Evolutionary conservation across 1,284 basidiomycete genomes (phyloP).

Genomic region (Austropuccinia psidii): DNA sequence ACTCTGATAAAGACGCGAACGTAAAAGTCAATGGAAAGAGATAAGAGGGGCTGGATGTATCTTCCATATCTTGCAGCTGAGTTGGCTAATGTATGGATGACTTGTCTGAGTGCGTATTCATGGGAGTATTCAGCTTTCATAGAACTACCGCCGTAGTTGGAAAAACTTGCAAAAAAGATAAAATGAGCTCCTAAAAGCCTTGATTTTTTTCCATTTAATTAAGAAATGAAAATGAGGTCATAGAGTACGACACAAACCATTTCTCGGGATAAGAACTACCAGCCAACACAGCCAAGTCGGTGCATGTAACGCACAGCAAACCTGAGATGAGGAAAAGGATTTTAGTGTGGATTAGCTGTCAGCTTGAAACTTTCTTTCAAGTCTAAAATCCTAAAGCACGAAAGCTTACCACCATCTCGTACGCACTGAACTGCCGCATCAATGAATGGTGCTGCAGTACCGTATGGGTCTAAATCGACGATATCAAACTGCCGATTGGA

Average conservation of each 20-base stretch:
- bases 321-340: conserved; percentile 52
- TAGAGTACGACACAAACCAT: conserved; percentile 56
- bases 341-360: neutral
- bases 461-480: conserved; percentile 95
- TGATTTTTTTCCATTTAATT: neutral
- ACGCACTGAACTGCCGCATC: conserved; percentile 92
- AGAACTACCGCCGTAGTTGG: conserved; percentile 91
- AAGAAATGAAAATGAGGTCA: neutral
- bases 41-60: conserved; percentile 81
- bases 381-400: neutral
- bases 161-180: conserved; percentile 56
- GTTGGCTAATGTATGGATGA: conserved; percentile 74
- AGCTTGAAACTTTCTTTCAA: no score
- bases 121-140: conserved; percentile 89
- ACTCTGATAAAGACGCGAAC: conserved; percentile 84
- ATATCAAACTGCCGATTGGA: conserved; percentile 73
- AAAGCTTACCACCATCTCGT: conserved; percentile 65
- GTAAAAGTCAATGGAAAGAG: conserved; percentile 95
- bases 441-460: conserved; percentile 91
- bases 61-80: conserved; percentile 86
- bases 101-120: conserved; percentile 80
- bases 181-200: neutral
- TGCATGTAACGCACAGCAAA: conserved; percentile 89
- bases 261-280: conserved; percentile 94
- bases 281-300: conserved; percentile 86